These are phyloP conservation scores for Chlamydomonas sp. DNA, from an alignment of 139 green algal genomes.

Conservation along the genomic window DNA sequence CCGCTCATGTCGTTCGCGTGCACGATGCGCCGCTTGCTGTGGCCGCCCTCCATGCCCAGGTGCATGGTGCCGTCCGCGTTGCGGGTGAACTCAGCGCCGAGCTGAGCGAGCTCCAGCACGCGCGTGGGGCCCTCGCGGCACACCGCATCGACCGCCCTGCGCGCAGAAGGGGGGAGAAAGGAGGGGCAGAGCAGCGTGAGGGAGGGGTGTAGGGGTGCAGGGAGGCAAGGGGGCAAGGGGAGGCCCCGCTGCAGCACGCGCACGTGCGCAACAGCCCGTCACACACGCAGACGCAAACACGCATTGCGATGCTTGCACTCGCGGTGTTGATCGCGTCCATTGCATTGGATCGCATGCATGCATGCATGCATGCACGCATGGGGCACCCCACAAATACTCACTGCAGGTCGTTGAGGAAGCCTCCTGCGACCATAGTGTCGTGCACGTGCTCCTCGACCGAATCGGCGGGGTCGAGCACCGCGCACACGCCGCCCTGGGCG, in stretches of 20 bases:
- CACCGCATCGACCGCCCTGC: conserved; percentile 84
- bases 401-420: conserved; percentile 67
- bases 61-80: conserved; percentile 75
- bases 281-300: too few relatives aligned
- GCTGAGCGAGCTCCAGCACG: conserved; percentile 80
- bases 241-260: too few relatives aligned
- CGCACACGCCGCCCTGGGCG: conserved; percentile 88
- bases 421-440: conserved; percentile 86
- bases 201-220: neutral
- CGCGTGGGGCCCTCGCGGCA: conserved; percentile 79
- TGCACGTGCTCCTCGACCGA: conserved; percentile 76
- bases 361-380: too few relatives aligned
- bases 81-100: conserved; percentile 84
- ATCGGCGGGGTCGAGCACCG: conserved; percentile 85
- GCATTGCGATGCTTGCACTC: too few relatives aligned
- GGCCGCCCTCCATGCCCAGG: conserved; percentile 90
- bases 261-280: too few relatives aligned
- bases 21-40: conserved; percentile 87
- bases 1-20: conserved; percentile 73
- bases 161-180: neutral
- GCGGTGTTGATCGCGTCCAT: too few relatives aligned
- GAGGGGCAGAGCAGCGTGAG: neutral
- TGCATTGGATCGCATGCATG: too few relatives aligned
- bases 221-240: neutral
- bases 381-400: conserved; percentile 49